Evolutionary conservation across 2,329 filamentous ascomycete genomes (phyloP).

Genomic region (Periconia digitata): DNA sequence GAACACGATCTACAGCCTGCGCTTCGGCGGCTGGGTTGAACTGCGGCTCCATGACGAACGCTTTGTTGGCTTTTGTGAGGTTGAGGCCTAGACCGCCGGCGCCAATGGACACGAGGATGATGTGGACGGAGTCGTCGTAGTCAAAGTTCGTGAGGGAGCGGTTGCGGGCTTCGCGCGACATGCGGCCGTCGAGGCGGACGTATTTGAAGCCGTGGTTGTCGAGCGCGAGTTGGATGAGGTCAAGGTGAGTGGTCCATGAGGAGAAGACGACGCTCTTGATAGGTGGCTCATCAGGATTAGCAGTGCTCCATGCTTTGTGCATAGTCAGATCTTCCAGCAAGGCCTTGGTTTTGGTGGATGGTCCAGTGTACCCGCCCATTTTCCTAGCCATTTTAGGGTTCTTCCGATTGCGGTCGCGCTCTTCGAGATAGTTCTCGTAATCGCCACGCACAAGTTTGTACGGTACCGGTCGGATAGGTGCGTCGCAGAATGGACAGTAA

Average conservation of each 20-base stretch:
- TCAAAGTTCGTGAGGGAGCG: conserved; percentile 77
- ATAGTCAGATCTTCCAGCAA: conserved; percentile 73
- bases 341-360: conserved; percentile 88
- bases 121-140: conserved; percentile 67
- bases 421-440: conserved; percentile 52
- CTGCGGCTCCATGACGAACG: conserved; percentile 97
- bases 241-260: conserved; percentile 92
- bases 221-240: conserved; percentile 85
- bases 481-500: conserved; percentile 70
- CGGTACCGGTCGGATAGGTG: conserved; percentile 63
- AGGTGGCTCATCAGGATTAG: conserved; percentile 66
- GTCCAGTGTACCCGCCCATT: conserved; percentile 72
- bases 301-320: conserved; percentile 64
- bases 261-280: conserved; percentile 95
- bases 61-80: conserved; percentile 79
- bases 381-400: conserved; percentile 60
- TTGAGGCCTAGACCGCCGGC: conserved; percentile 92
- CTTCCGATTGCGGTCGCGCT: conserved; percentile 58
- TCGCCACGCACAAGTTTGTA: conserved; percentile 67
- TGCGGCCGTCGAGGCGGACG: conserved; percentile 86
- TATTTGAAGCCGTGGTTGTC: conserved; percentile 66
- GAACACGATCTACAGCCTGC: conserved; percentile 88
- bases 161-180: conserved; percentile 74
- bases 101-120: conserved; percentile 89
- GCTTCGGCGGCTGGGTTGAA: conserved; percentile 95